Percentiles rank a stretch among this genome's conserved stretches.
These are phyloP conservation scores for Medicago ruthenica DNA, from an alignment of 306 rosid genomes.

Conservation along the genomic window DNA sequence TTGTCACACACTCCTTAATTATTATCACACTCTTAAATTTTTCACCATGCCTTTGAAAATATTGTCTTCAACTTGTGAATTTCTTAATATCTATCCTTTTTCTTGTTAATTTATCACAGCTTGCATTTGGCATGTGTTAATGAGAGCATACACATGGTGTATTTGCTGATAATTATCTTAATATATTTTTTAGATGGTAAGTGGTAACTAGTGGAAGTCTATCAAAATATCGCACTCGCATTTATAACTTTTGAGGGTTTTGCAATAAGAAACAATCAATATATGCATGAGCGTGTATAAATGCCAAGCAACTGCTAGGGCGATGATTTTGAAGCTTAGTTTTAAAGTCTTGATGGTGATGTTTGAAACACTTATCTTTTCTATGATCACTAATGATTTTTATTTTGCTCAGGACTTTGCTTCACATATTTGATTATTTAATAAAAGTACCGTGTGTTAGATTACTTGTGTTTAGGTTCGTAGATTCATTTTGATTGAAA, in stretches of 20 bases:
- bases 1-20: constrained; percentile 2
- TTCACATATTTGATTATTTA: constrained; percentile 15
- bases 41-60: constrained; percentile 19
- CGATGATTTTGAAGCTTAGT: constrained; percentile 28
- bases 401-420: constrained; percentile 27
- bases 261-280: constrained; percentile 32
- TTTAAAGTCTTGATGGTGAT: constrained; percentile 16
- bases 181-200: constrained; percentile 28
- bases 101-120: constrained; percentile 18
- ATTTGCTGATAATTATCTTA: constrained; percentile 1
- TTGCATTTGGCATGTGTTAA: constrained; percentile 13
- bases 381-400: constrained; percentile 2
- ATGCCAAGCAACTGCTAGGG: constrained; percentile 27
- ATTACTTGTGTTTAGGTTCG: constrained; percentile 30
- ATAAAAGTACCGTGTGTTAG: constrained; percentile 13
- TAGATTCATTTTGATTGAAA: constrained; percentile 23
- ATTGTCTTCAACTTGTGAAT: constrained; percentile 21
- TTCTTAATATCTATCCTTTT: constrained; percentile 19
- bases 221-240: background rate
- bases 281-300: constrained; percentile 8
- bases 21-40: background rate
- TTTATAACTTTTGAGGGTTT: constrained; percentile 33
- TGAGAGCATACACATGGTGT: constrained; percentile 10
- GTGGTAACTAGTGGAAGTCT: constrained; percentile 9
- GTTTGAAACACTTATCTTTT: background rate